These are phyloP conservation scores for Secale cereale DNA, from an alignment of 176 grass and related monocot species.

Conservation along the genomic window DNA sequence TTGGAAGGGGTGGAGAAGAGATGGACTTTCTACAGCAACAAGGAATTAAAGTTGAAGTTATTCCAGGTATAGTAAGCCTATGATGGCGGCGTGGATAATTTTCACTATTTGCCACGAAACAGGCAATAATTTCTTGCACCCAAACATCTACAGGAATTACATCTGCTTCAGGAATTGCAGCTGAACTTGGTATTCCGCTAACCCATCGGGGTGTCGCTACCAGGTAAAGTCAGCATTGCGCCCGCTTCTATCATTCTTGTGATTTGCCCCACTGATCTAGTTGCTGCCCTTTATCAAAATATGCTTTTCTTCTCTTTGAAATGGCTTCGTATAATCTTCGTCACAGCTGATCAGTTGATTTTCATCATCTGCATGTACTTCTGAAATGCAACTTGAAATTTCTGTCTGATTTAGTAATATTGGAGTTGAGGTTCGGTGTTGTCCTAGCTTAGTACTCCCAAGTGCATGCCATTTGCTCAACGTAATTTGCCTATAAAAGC, in stretches of 20 bases:
- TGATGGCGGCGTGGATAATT: neutral
- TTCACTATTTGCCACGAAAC: neutral
- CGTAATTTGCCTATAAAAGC: conserved; percentile 1
- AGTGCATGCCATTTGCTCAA: neutral
- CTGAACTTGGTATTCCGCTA: conserved; percentile 92
- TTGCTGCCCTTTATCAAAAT: neutral
- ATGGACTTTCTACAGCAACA: conserved; percentile 97
- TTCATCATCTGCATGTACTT: neutral
- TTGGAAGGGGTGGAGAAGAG: conserved; percentile 98
- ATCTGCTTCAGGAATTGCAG: conserved; percentile 95
- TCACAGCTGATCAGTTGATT: neutral
- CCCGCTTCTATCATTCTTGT: neutral
- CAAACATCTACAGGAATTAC: conserved; percentile 70
- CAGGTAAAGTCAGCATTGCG: conserved; percentile 41
- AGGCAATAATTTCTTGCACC: neutral
- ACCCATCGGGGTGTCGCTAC: conserved; percentile 90
- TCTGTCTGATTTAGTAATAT: neutral
- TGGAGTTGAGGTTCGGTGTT: neutral
- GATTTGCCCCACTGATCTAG: neutral
- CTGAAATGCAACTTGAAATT: neutral
- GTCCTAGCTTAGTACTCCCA: neutral
- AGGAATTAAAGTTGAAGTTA: conserved; percentile 93
- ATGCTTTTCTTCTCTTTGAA: neutral
- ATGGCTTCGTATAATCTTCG: neutral
- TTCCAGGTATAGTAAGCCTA: conserved; percentile 56